Base-by-base conservation (phyloP, 192 early-diverging fungal genomes). In the Coemansia sp. region DNA sequence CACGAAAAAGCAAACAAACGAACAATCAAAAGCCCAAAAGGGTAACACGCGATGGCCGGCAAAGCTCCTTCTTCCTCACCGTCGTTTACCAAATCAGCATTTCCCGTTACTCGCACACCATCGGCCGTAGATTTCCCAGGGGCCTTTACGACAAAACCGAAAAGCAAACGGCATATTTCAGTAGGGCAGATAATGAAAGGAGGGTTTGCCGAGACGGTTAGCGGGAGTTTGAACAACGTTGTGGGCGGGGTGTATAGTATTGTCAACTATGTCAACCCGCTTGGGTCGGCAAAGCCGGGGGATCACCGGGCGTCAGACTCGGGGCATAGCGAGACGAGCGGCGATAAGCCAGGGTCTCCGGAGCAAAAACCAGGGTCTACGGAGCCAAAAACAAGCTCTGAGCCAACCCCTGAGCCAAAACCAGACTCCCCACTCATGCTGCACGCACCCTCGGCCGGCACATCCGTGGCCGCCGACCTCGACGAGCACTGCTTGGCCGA, bases 401-500 rank as follows among this genome's bases (percentile, higher is more conserved):
- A 34, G 31, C 31, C 8, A 34, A 34, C 31, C 31, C 31, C 1
- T 6, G 31, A 34, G 31, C 31, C 31, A 8, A 34, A 34, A 8
- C 31, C 31, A 34, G 48, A 50, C 48, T 44, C 52, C 44, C 58
- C 64, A 11, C 62, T 66, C 57, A 38, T 69, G 36, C 60, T 80
- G 49, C 68, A 71, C 58, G 50, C 66, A 37, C 64, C 71, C 11
- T 80, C 77, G 8, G 77, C 66, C 1, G 71, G 77, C 40, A 80
- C 71, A 10, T 80, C 77, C 10, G 72, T 80, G 17, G 77, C 72
- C 1, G 77, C 77, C 5, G 77, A 80, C 55, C 51, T 80, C 14
- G 77, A 80, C 59, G 77, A 80, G 65, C 71, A 71, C 48, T 64
- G 64, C 31, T 55, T 80, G 57, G 77, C 77, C 2, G 77, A 80